These are phyloP conservation scores for Colletotrichum sp. DNA, from an alignment of 2,329 filamentous ascomycete species.

Conservation along the genomic window DNA sequence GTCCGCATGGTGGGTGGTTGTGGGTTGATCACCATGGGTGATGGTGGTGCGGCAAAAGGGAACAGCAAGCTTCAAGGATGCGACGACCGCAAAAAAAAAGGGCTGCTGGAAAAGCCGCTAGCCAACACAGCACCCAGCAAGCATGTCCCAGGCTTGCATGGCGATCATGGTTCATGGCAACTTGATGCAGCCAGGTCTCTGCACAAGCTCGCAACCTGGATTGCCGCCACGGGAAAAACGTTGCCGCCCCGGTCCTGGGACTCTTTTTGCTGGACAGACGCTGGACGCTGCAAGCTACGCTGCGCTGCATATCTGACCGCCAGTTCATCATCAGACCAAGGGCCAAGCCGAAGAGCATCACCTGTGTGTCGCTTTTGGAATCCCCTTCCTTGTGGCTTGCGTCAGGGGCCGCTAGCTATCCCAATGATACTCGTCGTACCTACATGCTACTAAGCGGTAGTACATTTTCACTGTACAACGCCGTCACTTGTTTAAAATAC, in stretches of 20 bases:
- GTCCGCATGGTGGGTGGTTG: background rate
- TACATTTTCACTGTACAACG: background rate
- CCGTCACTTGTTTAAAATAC: background rate
- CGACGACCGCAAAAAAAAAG: background rate
- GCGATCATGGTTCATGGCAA: conserved; percentile 47
- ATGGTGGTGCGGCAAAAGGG: conserved; percentile 3
- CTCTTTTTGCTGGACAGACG: conserved; percentile 12
- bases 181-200: conserved; percentile 32
- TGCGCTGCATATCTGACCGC: conserved; percentile 48
- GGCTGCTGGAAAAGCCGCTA: conserved; percentile 13
- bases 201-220: conserved; percentile 23
- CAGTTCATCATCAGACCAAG: conserved; percentile 45
- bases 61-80: background rate
- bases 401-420: background rate
- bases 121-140: conserved; percentile 17
- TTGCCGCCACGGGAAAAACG: conserved; percentile 29
- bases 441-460: background rate
- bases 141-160: conserved; percentile 23
- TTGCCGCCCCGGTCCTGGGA: conserved; percentile 28
- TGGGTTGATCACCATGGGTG: background rate
- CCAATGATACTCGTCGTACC: background rate
- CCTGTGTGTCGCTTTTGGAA: background rate
- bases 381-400: background rate
- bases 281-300: conserved; percentile 27
- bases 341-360: conserved; percentile 5